Conservation (phyloP, 192 early-diverging fungal species). For the Coemansia sp. region DNA sequence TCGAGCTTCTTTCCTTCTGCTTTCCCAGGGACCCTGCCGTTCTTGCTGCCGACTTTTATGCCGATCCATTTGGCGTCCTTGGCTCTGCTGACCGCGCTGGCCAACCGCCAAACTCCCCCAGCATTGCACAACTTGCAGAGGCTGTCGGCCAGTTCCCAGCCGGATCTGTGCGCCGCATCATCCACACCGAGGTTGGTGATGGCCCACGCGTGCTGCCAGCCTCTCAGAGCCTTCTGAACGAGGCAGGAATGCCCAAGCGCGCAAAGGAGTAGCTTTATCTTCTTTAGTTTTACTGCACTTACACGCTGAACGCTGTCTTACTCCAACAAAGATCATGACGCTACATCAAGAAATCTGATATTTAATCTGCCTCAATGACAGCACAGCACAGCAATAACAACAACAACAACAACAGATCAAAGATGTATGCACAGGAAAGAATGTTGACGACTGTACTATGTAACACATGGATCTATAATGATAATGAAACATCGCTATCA, state of each 20-base stretch:
- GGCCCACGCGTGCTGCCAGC: slow-evolving; percentile 75
- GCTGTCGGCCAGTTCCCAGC: slow-evolving; percentile 53
- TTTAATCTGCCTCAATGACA: too few species aligned
- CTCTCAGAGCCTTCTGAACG: slow-evolving; percentile 39
- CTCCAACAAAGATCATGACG: too few species aligned
- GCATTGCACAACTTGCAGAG: slow-evolving; percentile 30
- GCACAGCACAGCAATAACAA: too few species aligned
- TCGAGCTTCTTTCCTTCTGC: slow-evolving; percentile 78
- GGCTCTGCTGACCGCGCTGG: slow-evolving; percentile 60
- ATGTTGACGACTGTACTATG: too few species aligned
- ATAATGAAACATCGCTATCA: too few species aligned
- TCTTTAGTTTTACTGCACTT: background rate
- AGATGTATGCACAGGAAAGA: too few species aligned
- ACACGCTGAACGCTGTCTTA: too few species aligned
- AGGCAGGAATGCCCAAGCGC: slow-evolving; percentile 49
- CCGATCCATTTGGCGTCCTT: slow-evolving; percentile 59
- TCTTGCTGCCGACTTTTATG: slow-evolving; percentile 54
- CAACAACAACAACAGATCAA: too few species aligned
- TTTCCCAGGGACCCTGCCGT: slow-evolving; percentile 67
- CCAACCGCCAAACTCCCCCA: slow-evolving; percentile 12
- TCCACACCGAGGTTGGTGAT: slow-evolving; percentile 89
- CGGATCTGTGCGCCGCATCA: slow-evolving; percentile 80
- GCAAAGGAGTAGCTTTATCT: slow-evolving; percentile 13
- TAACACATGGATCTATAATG: too few species aligned
- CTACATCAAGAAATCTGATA: too few species aligned